phyloP scores from a whole-genome alignment of 1,284 basidiomycete species.

The Mycosarcoma maydis region DNA sequence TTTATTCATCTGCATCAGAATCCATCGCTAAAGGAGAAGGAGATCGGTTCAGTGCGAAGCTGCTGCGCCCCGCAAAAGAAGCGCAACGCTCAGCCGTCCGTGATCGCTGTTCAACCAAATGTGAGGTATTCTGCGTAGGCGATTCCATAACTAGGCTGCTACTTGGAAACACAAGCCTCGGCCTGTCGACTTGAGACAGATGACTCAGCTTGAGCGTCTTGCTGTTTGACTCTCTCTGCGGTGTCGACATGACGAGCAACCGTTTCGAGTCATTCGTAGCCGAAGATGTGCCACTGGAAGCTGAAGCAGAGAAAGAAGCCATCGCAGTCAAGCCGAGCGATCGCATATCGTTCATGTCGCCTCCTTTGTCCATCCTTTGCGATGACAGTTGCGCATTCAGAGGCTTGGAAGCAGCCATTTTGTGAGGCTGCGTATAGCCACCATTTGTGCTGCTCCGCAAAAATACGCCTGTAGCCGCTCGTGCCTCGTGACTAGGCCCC shows the following conservation, averaged over 20 bases:
- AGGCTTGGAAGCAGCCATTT: background rate
- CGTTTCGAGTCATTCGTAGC: conserved; percentile 6
- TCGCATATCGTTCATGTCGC: background rate
- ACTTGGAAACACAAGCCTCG: conserved; percentile 17
- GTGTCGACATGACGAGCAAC: conserved; percentile 37
- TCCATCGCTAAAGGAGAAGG: conserved; percentile 20
- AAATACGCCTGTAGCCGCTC: conserved; percentile 21
- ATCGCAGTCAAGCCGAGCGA: conserved; percentile 10
- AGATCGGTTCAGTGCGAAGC: conserved; percentile 14
- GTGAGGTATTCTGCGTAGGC: conserved; percentile 15
- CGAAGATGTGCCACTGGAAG: background rate
- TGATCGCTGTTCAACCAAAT: background rate
- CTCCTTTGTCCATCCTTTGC: conserved; percentile 1
- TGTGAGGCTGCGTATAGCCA: conserved; percentile 1
- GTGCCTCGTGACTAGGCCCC: conserved; percentile 12
- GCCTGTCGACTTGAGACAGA: conserved; percentile 17
- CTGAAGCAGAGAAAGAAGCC: conserved; percentile 10
- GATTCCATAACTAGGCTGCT: conserved; percentile 36
- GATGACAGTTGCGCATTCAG: conserved; percentile 2
- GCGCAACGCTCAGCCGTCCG: conserved; percentile 17
- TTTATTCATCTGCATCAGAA: conserved; percentile 24
- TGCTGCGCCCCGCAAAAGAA: conserved; percentile 22
- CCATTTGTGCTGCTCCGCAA: conserved; percentile 21
- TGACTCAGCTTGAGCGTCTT: conserved; percentile 7
- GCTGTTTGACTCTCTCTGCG: conserved; percentile 20